Conservation (phyloP, 2,329 filamentous ascomycete species). For the Berkeleyomyces basicola region DNA sequence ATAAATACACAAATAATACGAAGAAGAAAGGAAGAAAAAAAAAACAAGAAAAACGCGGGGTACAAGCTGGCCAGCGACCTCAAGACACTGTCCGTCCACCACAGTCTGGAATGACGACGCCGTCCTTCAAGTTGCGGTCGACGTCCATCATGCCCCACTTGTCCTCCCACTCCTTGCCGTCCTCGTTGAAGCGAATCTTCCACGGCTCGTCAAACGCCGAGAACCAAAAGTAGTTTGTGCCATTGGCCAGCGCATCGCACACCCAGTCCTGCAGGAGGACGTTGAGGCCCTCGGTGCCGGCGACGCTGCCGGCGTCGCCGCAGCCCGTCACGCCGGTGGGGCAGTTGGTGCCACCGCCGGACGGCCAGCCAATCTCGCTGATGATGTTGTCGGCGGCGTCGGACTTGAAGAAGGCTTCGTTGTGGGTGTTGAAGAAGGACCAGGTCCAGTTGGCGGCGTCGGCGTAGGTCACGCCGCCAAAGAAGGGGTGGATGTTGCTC, state of each 20-base stretch:
- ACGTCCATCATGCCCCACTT: slow-evolving; percentile 89
- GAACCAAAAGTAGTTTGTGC: slow-evolving; percentile 94
- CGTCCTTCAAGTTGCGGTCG: slow-evolving; percentile 65
- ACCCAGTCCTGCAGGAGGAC: slow-evolving; percentile 76
- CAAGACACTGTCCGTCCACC: slow-evolving; percentile 50
- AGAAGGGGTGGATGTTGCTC: slow-evolving; percentile 96
- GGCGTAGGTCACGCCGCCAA: slow-evolving; percentile 56
- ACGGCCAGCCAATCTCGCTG: slow-evolving; percentile 84
- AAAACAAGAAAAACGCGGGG: neutral
- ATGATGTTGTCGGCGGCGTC: slow-evolving; percentile 59
- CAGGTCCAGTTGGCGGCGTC: slow-evolving; percentile 66
- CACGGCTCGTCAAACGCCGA: slow-evolving; percentile 94
- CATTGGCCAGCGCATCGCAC: slow-evolving; percentile 61
- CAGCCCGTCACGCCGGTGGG: slow-evolving; percentile 33
- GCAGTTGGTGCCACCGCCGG: slow-evolving; percentile 63
- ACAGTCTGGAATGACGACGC: slow-evolving; percentile 76
- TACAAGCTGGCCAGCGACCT: too few relatives aligned
- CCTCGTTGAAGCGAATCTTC: slow-evolving; percentile 61
- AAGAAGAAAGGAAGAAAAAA: neutral
- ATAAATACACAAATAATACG: neutral
- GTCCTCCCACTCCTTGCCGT: slow-evolving; percentile 69
- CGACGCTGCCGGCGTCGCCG: slow-evolving; percentile 46
- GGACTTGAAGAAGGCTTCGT: slow-evolving; percentile 46
- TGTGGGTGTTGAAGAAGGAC: slow-evolving; percentile 59
- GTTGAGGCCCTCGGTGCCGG: slow-evolving; percentile 67